Conservation (phyloP, 768 basidiomycete genomes). For the Suillus placidus region DNA sequence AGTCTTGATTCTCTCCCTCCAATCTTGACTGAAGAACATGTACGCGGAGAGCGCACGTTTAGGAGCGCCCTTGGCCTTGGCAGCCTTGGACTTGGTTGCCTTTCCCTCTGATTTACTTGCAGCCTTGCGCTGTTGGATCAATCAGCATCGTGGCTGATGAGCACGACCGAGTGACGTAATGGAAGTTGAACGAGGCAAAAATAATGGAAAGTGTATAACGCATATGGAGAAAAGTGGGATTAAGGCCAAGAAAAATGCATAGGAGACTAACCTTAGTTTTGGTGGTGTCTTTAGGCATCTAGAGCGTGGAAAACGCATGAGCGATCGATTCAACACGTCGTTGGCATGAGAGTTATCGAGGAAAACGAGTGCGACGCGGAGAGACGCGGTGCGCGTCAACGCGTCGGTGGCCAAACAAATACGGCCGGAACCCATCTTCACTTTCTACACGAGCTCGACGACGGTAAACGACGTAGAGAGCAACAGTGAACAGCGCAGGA, state of each 20-base stretch:
- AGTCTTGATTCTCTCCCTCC: constrained; percentile 92
- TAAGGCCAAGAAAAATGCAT: constrained; percentile 13
- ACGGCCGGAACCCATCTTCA: constrained; percentile 16
- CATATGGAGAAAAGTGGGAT: constrained; percentile 4
- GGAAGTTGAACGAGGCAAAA: background rate
- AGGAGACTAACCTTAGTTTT: constrained; percentile 64
- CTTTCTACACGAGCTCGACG: constrained; percentile 21
- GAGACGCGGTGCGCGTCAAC: constrained; percentile 35
- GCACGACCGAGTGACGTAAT: constrained; percentile 1
- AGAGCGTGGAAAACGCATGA: constrained; percentile 36
- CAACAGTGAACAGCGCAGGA: constrained; percentile 17
- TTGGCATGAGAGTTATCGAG: constrained; percentile 26
- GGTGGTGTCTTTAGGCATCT: constrained; percentile 81
- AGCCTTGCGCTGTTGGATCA: constrained; percentile 63
- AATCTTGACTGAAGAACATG: constrained; percentile 98
- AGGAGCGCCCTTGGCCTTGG: constrained; percentile 66
- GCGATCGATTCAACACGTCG: constrained; percentile 43
- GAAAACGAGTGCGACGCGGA: constrained; percentile 18
- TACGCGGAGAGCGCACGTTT: constrained; percentile 95
- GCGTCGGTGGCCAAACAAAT: constrained; percentile 44
- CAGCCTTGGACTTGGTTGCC: constrained; percentile 64
- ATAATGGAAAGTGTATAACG: background rate
- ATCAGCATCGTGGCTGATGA: constrained; percentile 18
- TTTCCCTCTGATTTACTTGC: constrained; percentile 65
- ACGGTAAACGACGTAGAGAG: constrained; percentile 21